Base-by-base conservation (phyloP, 768 basidiomycete genomes). In the Sarcomyxa edulis region DNA sequence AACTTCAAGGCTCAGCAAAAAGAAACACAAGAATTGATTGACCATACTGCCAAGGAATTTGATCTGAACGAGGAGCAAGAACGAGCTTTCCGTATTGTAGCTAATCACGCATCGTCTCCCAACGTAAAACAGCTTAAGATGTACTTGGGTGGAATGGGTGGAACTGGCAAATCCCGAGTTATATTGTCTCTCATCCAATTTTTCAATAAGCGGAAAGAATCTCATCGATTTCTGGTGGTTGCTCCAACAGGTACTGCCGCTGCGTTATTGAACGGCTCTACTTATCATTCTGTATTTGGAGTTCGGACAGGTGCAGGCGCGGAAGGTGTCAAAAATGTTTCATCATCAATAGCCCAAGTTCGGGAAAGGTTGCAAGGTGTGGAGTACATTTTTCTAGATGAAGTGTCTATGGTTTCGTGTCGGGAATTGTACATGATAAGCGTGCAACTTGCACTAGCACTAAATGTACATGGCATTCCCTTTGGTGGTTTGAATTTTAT, bases 401-500 rank as follows among this genome's bases (percentile, higher is more conserved):
- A 70, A 39, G 51, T 69, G 0, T 69, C 65, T 0, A 71, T 71
- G 69, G 26, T 68, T 0, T 53, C 54, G 2, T 62, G 60, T 32
- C 14, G 35, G 11, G 55, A 59, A 24, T 26, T 67, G 26, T 59
- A 60, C 38, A 37, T 34, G 1, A 65, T 67, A 2, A 51, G 52
- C 44, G 45, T 45, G 1, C 45, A 45, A n/a, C 43, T 64, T n/a
- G 43, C 49, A 11, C 39, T 37, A 14, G 45, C 54, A 3, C 45
- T 49, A n/a, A 42, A 48, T 14, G 35, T 39, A 7, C 6, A 36
- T 4, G 37, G 48, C 11, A 16, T 32, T 3, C 49, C 60, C 8
- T 66, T 65, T 49, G 64, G 62, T 10, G 61, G 64, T 1, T 40
- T 61, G 6, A 64, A 58, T 28, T 53, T 65, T 41, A 56, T 66